These are phyloP conservation scores for Lasiodiplodia sp. DNA, from an alignment of 2,329 filamentous ascomycete species.

Conservation along the genomic window DNA sequence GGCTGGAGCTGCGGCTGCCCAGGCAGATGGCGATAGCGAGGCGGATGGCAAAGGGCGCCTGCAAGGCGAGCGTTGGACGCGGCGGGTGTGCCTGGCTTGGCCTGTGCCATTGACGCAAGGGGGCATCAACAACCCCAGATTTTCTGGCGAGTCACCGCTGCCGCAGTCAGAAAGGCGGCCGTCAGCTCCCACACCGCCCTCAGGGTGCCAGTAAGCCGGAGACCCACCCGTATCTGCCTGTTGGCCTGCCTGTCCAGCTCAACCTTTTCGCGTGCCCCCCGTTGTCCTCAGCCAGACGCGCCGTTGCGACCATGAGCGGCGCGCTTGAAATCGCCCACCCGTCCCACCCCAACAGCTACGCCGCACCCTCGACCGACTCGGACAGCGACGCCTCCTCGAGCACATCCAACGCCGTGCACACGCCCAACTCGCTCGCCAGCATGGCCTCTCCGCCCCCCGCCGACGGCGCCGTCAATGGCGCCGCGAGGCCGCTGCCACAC, in stretches of 20 bases:
- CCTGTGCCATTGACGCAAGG: constrained; percentile 15
- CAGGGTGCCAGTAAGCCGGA: not conserved
- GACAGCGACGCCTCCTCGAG: constrained; percentile 25
- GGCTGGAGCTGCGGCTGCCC: not conserved
- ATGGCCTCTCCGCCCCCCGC: constrained; percentile 18
- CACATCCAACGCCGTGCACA: constrained; percentile 5
- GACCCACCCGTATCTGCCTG: constrained; percentile 19
- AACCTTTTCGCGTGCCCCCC: not conserved
- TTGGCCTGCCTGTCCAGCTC: constrained; percentile 4
- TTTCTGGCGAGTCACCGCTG: constrained; percentile 18
- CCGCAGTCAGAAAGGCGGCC: constrained; percentile 4
- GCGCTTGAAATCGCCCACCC: constrained; percentile 19
- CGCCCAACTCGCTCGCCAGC: constrained; percentile 19
- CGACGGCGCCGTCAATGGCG: constrained; percentile 21
- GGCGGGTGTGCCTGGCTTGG: constrained; percentile 26
- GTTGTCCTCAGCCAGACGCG: not conserved
- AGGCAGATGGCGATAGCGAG: not conserved
- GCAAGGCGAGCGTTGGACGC: constrained; percentile 4
- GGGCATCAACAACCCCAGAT: constrained; percentile 25
- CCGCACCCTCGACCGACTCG: constrained; percentile 4
- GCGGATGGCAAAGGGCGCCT: not conserved
- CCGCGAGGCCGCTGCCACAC: constrained; percentile 5
- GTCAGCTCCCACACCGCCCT: constrained; percentile 22
- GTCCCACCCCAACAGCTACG: constrained; percentile 14
- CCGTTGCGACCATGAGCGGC: constrained; percentile 22